These are phyloP conservation scores for Nothopassalora personata DNA, from an alignment of 2,329 filamentous ascomycete genomes.

Conservation along the genomic window DNA sequence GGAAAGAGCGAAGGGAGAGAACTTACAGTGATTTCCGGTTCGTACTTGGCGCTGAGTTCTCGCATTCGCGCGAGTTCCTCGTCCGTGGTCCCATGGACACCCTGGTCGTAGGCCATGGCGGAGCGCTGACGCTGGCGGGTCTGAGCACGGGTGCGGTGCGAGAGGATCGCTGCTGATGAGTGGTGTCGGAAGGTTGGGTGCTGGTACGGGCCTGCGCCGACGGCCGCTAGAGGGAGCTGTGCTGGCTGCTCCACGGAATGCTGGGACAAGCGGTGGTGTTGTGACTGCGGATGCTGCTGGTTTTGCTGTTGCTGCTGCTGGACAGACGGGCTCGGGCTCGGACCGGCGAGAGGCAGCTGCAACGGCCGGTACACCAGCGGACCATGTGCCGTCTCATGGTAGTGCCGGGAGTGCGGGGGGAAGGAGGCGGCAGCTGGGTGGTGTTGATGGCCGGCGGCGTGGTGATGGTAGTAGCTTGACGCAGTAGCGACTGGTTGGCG, in stretches of 20 bases:
- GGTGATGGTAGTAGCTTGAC: constrained; percentile 19
- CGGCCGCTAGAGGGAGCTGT: constrained; percentile 22
- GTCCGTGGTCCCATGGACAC: constrained; percentile 28
- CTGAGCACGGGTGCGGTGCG: constrained; percentile 23
- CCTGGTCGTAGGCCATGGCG: constrained; percentile 35
- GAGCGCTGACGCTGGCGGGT: constrained; percentile 18
- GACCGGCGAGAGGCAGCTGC: constrained; percentile 38
- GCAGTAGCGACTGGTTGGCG: constrained; percentile 25
- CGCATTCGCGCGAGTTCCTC: constrained; percentile 59
- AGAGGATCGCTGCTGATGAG: constrained; percentile 10
- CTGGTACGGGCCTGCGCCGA: constrained; percentile 19
- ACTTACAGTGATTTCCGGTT: constrained; percentile 54
- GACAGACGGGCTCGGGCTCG: neutral
- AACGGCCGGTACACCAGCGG: constrained; percentile 35
- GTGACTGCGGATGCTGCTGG: constrained; percentile 18
- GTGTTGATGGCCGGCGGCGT: constrained; percentile 16
- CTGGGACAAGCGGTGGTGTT: constrained; percentile 10
- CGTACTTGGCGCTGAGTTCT: constrained; percentile 56
- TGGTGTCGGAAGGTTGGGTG: constrained; percentile 21
- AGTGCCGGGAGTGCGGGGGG: constrained; percentile 16
- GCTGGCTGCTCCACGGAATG: constrained; percentile 17
- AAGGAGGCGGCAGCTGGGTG: constrained; percentile 14
- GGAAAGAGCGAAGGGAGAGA: neutral
- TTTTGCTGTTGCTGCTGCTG: constrained; percentile 10
- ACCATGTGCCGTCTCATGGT: constrained; percentile 32